Conservation (phyloP, 768 basidiomycete species). For the Boletus edulis region DNA sequence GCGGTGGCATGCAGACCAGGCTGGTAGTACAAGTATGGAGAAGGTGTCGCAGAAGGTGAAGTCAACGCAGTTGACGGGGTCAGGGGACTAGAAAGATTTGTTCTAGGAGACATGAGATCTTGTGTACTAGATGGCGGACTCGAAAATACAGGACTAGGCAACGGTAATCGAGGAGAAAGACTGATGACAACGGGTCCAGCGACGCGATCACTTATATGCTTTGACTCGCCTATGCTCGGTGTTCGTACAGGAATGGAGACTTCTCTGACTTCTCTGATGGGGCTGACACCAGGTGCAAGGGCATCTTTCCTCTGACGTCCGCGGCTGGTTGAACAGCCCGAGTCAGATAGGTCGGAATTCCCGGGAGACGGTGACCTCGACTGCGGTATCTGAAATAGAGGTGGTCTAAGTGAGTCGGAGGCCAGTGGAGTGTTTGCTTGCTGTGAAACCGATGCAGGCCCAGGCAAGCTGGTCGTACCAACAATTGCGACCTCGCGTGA, state of each 20-base stretch:
- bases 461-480: slow-evolving; percentile 38
- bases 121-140: slow-evolving; percentile 27
- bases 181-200: slow-evolving; percentile 60
- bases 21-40: slow-evolving; percentile 57
- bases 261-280: slow-evolving; percentile 27
- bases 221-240: slow-evolving; percentile 60
- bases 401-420: slow-evolving; percentile 33
- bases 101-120: slow-evolving; percentile 29
- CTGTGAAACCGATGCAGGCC: slow-evolving; percentile 26
- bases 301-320: slow-evolving; percentile 34
- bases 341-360: slow-evolving; percentile 31
- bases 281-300: slow-evolving; percentile 31
- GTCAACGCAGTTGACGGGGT: slow-evolving; percentile 27
- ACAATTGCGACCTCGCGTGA: slow-evolving; percentile 54
- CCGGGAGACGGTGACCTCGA: slow-evolving; percentile 33
- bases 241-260: slow-evolving; percentile 41
- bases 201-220: slow-evolving; percentile 57
- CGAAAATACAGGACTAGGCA: slow-evolving; percentile 26
- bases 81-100: slow-evolving; percentile 20
- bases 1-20: slow-evolving; percentile 70
- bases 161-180: slow-evolving; percentile 37
- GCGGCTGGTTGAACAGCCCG: slow-evolving; percentile 27
- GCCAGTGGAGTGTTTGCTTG: slow-evolving; percentile 29
- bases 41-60: slow-evolving; percentile 28
- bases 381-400: slow-evolving; percentile 37